Evolutionary conservation across 1,139 yeast species (phyloP), one percentile per base, ranked within the genome.

Genomic region (Hansenula lynferdii): DNA sequence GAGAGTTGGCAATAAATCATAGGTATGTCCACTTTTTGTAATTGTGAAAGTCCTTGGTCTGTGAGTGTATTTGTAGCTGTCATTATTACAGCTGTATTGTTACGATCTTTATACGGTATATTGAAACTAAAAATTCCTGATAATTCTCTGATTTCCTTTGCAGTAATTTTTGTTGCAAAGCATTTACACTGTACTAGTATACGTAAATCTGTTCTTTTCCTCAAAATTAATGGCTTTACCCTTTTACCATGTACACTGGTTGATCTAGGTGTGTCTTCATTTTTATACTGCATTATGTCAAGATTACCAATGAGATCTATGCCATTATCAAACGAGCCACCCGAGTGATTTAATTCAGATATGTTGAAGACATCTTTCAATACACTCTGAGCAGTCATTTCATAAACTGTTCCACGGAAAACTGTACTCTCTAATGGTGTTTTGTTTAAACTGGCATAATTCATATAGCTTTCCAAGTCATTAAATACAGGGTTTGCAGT

Each of bases 251-350:
- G 48, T 3, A 56, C 56, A 7, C 40, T 18, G 2, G 25, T 11
- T 6, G 9, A 31, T 21, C 18, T 16, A 4, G 24, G 34, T 31
- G 6, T 35, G 36, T n/a, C 28, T 37, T 6, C n/a, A n/a, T n/a
- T 16, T 17, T 9, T 28, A 23, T 12, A 29, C 17, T 28, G 22
- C 30, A 5, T 2, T 9, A 80, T 53, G 41, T 76, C 66, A 87
- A 87, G 80, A 34, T 63, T 62, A 0, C 85, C 86, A 12, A 70
- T 61, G 2, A 85, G 63, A 56, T 85, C 95, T 6, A 84, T 69
- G 0, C 95, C 95, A 37, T 75, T 72, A 53, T 85, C 95, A 44
- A 75, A 74, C 0, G 85, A 67, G 0, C 94, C 92, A 2, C 95
- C 95, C 40, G 71, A 67, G 40, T 67, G 69, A 6, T 53, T 43